phyloP scores from a whole-genome alignment of 805 yeast genomes.

The Wickerhamiella cacticola region DNA sequence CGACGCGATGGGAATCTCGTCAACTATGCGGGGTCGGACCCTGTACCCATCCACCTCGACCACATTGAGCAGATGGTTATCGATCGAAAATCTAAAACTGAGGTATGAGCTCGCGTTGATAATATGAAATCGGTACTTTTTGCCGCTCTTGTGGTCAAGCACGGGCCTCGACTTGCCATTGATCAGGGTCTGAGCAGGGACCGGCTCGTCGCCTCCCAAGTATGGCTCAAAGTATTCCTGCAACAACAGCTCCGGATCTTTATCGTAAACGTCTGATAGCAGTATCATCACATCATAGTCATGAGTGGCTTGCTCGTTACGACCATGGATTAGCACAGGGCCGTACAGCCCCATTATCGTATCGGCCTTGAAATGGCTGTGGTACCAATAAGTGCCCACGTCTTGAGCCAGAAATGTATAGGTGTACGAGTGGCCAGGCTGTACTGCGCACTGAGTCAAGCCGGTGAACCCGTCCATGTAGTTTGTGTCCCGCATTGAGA shows the following conservation, averaged over 20 bases:
- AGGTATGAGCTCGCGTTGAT: constrained; percentile 29
- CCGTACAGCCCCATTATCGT: constrained; percentile 41
- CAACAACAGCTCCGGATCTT: constrained; percentile 28
- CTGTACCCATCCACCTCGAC: constrained; percentile 30
- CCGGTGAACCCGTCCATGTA: constrained; percentile 43
- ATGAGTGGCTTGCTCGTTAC: constrained; percentile 19
- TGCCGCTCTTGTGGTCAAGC: constrained; percentile 14
- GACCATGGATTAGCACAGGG: constrained; percentile 35
- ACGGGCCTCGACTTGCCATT: constrained; percentile 29
- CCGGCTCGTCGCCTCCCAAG: constrained; percentile 31
- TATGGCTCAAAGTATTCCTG: constrained; percentile 32
- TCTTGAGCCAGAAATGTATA: constrained; percentile 35
- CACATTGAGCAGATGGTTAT: constrained; percentile 23
- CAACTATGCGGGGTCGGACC: constrained; percentile 21
- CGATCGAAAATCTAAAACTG: constrained; percentile 27
- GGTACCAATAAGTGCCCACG: constrained; percentile 46
- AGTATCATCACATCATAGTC: constrained; percentile 28
- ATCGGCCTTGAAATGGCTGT: constrained; percentile 39
- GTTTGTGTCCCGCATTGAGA: constrained; percentile 36
- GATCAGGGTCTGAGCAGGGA: constrained; percentile 34
- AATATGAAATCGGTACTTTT: constrained; percentile 21
- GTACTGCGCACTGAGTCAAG: constrained; percentile 41
- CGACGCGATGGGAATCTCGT: constrained; percentile 36
- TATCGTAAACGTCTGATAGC: constrained; percentile 34
- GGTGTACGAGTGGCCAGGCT: constrained; percentile 33